These are phyloP conservation scores for Clonostachys byssicola DNA, from an alignment of 2,329 filamentous ascomycete genomes.

Conservation along the genomic window DNA sequence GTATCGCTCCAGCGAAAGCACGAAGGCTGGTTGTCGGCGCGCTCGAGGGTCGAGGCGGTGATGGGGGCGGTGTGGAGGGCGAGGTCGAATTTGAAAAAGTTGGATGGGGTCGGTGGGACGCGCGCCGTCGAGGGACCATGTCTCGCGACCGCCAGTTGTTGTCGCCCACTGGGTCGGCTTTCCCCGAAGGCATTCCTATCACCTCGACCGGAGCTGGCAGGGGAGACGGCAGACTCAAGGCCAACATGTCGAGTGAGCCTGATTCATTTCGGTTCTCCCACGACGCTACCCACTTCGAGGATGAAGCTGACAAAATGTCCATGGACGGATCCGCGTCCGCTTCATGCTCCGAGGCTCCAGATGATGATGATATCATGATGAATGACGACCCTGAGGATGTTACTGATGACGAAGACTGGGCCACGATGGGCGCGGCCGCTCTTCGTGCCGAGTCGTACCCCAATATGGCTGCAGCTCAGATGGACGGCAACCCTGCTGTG, in stretches of 20 bases:
- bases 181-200: slow-evolving; percentile 43
- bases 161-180: slow-evolving; percentile 22
- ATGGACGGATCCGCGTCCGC: slow-evolving; percentile 65
- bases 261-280: slow-evolving; percentile 75
- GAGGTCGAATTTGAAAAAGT: slow-evolving; percentile 91
- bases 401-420: slow-evolving; percentile 97
- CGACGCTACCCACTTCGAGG: slow-evolving; percentile 65
- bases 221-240: slow-evolving; percentile 41
- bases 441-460: slow-evolving; percentile 66
- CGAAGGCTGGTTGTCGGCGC: slow-evolving; percentile 89
- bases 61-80: slow-evolving; percentile 58
- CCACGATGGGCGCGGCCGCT: slow-evolving; percentile 79
- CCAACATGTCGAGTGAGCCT: slow-evolving; percentile 56
- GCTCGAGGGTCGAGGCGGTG: slow-evolving; percentile 72
- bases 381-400: slow-evolving; percentile 78
- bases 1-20: slow-evolving; percentile 85
- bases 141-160: slow-evolving; percentile 37
- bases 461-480: slow-evolving; percentile 49
- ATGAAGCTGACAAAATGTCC: slow-evolving; percentile 95
- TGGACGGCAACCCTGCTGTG: slow-evolving; percentile 23
- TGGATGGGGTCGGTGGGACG: slow-evolving; percentile 96
- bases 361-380: slow-evolving; percentile 61
- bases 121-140: slow-evolving; percentile 65
- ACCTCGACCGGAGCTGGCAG: slow-evolving; percentile 46
- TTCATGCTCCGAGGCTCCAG: slow-evolving; percentile 72